Conservation (phyloP, 2,329 filamentous ascomycete genomes). For the Dactylellina sp. region DNA sequence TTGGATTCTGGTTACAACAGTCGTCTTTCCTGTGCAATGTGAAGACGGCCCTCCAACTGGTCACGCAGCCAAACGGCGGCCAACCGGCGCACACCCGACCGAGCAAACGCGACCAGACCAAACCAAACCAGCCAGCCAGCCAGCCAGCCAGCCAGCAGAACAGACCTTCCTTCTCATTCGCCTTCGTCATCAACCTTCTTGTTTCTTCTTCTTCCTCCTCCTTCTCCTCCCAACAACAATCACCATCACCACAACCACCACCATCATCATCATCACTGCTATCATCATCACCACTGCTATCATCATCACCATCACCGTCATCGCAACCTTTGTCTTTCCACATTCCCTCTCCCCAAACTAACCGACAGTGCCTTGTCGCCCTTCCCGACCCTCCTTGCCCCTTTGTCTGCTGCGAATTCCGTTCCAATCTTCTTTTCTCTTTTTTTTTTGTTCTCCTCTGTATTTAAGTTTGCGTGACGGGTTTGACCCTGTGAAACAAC, state of each 20-base stretch:
- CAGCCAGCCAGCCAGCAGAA: background rate
- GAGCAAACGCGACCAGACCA: slow-evolving; percentile 5
- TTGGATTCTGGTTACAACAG: no score
- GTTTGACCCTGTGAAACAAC: slow-evolving; percentile 49
- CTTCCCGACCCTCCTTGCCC: slow-evolving; percentile 18
- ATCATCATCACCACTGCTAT: slow-evolving; percentile 37
- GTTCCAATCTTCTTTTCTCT: slow-evolving; percentile 7
- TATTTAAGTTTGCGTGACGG: slow-evolving; percentile 27
- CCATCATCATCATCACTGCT: slow-evolving; percentile 38
- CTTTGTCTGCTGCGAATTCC: slow-evolving; percentile 6
- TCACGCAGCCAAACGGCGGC: slow-evolving; percentile 20
- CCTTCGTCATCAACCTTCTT: slow-evolving; percentile 6
- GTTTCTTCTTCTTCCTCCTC: slow-evolving; percentile 29
- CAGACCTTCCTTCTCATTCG: slow-evolving; percentile 9
- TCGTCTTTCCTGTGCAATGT: no score
- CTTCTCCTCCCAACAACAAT: slow-evolving; percentile 39
- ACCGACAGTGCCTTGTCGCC: slow-evolving; percentile 1
- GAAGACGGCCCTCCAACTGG: slow-evolving; percentile 13
- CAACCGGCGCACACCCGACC: slow-evolving; percentile 38
- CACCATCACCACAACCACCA: slow-evolving; percentile 14
- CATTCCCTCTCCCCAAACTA: slow-evolving; percentile 43
- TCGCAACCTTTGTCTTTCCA: slow-evolving; percentile 51
- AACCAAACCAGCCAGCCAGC: background rate
- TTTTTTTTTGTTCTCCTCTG: background rate
- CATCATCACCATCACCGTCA: slow-evolving; percentile 45